phyloP scores from a whole-genome alignment of 345 rosid species.

The Populus simonii region DNA sequence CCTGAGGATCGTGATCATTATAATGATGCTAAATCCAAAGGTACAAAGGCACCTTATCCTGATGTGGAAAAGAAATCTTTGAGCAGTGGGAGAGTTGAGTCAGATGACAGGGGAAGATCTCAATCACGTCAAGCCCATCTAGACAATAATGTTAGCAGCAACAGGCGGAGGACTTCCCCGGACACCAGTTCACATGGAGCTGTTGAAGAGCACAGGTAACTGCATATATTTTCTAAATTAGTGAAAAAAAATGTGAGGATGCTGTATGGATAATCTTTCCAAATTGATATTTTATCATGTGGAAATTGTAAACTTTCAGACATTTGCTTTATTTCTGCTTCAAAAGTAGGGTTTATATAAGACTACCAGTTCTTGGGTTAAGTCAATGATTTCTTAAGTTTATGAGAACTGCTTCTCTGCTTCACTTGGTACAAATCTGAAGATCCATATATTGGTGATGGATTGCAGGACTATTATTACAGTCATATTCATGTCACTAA shows the following conservation, averaged over 20 bases:
- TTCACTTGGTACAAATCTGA: neutral
- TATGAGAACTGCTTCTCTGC: neutral
- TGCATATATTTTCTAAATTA: neutral
- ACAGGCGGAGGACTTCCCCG: slow-evolving; percentile 49
- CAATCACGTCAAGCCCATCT: slow-evolving; percentile 52
- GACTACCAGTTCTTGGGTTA: neutral
- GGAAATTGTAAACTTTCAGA: neutral
- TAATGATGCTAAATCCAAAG: slow-evolving; percentile 45
- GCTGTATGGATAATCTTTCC: neutral
- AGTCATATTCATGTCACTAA: neutral
- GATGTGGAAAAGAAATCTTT: slow-evolving; percentile 47
- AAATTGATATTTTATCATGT: neutral
- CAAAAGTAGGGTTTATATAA: neutral
- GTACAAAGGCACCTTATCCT: slow-evolving; percentile 28
- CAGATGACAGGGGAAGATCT: slow-evolving; percentile 71
- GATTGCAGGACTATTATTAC: neutral
- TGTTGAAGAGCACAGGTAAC: slow-evolving; percentile 69
- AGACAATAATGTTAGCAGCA: slow-evolving; percentile 35
- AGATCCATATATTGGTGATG: neutral
- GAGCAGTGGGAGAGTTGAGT: slow-evolving; percentile 47
- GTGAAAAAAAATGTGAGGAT: neutral
- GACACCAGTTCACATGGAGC: slow-evolving; percentile 54
- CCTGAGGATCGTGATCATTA: slow-evolving; percentile 63
- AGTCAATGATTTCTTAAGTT: neutral
- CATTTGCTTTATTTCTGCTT: neutral